phyloP scores from a whole-genome alignment of 73 alveolate species.

The Tetrahymena malaccensis region DNA sequence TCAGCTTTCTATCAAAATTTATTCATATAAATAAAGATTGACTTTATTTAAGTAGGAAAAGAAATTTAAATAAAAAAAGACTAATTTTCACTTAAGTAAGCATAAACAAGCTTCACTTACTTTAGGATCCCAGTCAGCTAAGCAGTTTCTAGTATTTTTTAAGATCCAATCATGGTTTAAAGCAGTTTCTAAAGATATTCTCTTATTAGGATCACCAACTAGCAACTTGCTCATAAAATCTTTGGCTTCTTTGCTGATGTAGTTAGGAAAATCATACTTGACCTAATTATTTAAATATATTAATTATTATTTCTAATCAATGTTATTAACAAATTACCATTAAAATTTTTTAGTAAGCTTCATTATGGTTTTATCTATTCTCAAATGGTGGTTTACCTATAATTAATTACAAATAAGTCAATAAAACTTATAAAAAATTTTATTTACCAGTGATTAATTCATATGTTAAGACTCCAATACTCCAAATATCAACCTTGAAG shows the following conservation, averaged over 20 bases:
- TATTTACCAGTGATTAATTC: slow-evolving; percentile 38
- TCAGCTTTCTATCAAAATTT: not conserved
- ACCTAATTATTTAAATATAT: not conserved
- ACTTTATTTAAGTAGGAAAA: not conserved
- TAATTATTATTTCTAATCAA: not conserved
- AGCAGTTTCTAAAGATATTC: slow-evolving; percentile 58
- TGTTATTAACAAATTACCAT: not conserved
- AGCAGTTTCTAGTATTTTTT: slow-evolving; percentile 3
- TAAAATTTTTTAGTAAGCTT: not conserved
- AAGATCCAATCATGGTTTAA: slow-evolving; percentile 47
- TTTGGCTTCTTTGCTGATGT: slow-evolving; percentile 31
- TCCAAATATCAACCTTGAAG: slow-evolving; percentile 86
- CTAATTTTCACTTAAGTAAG: not conserved
- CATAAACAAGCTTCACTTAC: not conserved
- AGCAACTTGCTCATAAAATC: slow-evolving; percentile 58
- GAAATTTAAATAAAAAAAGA: not conserved
- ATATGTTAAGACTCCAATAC: slow-evolving; percentile 60
- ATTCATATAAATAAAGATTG: not conserved
- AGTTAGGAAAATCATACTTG: not conserved
- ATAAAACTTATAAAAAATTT: not conserved
- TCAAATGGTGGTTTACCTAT: not conserved
- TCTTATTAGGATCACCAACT: slow-evolving; percentile 42
- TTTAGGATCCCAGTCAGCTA: slow-evolving; percentile 2
- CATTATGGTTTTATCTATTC: not conserved
- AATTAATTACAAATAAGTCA: not conserved